Evolutionary conservation across 306 rosid species (phyloP).

Genomic region (Quercus bicolor): DNA sequence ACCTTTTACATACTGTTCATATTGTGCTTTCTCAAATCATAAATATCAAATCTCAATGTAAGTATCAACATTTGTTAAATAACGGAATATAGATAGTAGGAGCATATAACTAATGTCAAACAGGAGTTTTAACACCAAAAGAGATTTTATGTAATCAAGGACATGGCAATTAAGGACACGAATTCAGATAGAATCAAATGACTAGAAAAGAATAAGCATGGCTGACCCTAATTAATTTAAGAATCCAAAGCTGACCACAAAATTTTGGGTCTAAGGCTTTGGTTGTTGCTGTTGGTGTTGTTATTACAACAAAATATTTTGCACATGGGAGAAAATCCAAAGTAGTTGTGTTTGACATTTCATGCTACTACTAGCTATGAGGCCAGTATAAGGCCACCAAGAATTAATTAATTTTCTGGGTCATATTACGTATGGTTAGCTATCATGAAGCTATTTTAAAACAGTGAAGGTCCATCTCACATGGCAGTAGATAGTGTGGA

Average conservation of each 20-base stretch:
- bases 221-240: too few relatives aligned
- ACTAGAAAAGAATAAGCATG: too few relatives aligned
- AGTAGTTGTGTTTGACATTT: slow-evolving; percentile 38
- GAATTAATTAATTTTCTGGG: not conserved
- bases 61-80: not conserved
- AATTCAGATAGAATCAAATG: too few relatives aligned
- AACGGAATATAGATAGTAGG: not conserved
- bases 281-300: too few relatives aligned
- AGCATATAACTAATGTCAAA: not conserved
- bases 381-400: slow-evolving; percentile 7
- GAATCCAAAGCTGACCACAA: too few relatives aligned
- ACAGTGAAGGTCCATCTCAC: not conserved
- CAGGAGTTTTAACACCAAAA: not conserved
- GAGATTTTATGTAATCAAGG: too few relatives aligned
- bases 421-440: not conserved
- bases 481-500: not conserved
- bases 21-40: not conserved
- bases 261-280: too few relatives aligned
- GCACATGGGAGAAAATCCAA: slow-evolving; percentile 64
- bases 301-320: not conserved
- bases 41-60: not conserved
- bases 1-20: slow-evolving; percentile 1
- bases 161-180: too few relatives aligned
- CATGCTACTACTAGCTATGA: slow-evolving; percentile 18
- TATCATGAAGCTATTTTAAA: not conserved